phyloP scores from a whole-genome alignment of 176 grass and related monocot species.

The Luzula sylvatica region DNA sequence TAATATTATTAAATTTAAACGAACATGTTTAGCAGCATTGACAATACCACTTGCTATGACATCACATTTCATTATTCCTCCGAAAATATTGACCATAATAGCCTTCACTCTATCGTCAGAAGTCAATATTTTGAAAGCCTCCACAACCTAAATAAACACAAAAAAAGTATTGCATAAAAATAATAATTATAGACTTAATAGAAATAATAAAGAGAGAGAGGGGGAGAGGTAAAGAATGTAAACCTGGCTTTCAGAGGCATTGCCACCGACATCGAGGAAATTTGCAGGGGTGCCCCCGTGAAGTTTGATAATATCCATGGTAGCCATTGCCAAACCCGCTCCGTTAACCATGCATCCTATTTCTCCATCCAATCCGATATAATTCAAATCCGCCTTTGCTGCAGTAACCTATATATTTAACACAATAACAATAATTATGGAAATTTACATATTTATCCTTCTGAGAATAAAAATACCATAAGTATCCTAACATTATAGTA shows the following conservation, averaged over 20 bases:
- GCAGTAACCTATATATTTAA: slow-evolving; percentile 57
- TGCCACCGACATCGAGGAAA: slow-evolving; percentile 99
- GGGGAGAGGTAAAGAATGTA: neutral
- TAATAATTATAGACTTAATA: neutral
- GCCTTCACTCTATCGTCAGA: slow-evolving; percentile 99
- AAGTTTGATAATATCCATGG: slow-evolving; percentile 98
- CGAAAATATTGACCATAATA: slow-evolving; percentile 99
- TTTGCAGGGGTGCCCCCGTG: slow-evolving; percentile 98
- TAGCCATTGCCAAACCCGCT: slow-evolving; percentile 98
- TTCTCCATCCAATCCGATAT: slow-evolving; percentile 97
- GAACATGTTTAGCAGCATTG: slow-evolving; percentile 91
- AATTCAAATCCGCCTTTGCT: slow-evolving; percentile 96
- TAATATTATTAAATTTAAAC: slow-evolving; percentile 5
- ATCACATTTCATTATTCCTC: slow-evolving; percentile 98
- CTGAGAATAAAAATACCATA: no score
- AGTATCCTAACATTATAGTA: no score
- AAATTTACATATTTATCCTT: no score
- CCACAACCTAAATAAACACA: slow-evolving; percentile 68
- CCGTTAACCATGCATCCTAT: slow-evolving; percentile 99
- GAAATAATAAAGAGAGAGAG: no score
- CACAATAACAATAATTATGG: neutral
- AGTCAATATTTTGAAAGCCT: slow-evolving; percentile 98
- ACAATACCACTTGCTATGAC: slow-evolving; percentile 97
- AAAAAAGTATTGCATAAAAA: neutral
- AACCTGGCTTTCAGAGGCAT: slow-evolving; percentile 96